A percentile compares a stretch with the other conserved stretches of the same genome.
phyloP scores from a whole-genome alignment of 129 eudicot species.

The Lactuca sativa region DNA sequence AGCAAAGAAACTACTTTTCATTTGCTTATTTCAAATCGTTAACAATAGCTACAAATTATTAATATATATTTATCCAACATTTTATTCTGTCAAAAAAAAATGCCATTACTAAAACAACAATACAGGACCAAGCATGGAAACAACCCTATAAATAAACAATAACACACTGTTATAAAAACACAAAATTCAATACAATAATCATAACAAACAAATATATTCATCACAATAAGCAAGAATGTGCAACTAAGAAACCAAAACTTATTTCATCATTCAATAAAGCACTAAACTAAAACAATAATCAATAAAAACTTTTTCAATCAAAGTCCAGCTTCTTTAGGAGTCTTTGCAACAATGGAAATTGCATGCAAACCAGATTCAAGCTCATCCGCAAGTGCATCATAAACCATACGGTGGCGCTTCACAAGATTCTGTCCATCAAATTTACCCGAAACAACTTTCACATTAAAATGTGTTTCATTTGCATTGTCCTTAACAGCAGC shows the following conservation, averaged over 20 bases:
- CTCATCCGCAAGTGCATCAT: constrained; percentile 63
- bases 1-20: not conserved
- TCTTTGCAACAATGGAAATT: constrained; percentile 66
- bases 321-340: constrained; percentile 61
- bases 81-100: not conserved
- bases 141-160: too few species aligned
- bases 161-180: too few species aligned
- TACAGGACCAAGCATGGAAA: not conserved
- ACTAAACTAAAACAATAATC: constrained; percentile 6
- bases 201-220: too few species aligned
- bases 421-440: constrained; percentile 65
- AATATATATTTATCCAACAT: not conserved
- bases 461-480: constrained; percentile 45
- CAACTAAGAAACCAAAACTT: not conserved
- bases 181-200: too few species aligned
- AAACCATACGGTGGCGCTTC: constrained; percentile 69
- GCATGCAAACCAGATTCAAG: constrained; percentile 73
- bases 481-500: constrained; percentile 41
- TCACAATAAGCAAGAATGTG: too few species aligned
- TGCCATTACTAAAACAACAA: too few species aligned
- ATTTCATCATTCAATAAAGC: constrained; percentile 1
- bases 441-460: constrained; percentile 39
- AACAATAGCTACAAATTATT: not conserved
- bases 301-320: constrained; percentile 5
- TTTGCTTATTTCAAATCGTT: not conserved